These are phyloP conservation scores for Saccharum hybrid DNA, from an alignment of 202 grass and related monocot genomes.

Conservation along the genomic window DNA sequence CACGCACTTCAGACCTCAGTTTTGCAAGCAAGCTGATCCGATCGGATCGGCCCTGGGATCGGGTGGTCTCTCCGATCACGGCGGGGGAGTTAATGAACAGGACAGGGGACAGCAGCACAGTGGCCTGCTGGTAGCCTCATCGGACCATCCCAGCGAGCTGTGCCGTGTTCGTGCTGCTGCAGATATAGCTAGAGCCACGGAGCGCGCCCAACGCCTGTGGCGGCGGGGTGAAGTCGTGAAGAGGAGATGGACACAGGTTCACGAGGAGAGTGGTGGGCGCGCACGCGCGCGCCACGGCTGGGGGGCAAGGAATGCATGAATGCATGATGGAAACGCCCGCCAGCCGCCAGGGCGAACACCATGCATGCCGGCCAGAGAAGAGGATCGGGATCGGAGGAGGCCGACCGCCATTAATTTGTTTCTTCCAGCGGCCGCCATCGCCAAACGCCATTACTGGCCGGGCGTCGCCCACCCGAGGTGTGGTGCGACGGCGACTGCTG, in stretches of 20 bases:
- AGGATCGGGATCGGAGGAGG: background rate
- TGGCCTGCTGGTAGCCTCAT: background rate
- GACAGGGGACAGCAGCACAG: background rate
- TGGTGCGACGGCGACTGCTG: background rate
- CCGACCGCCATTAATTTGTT: background rate
- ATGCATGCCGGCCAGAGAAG: background rate
- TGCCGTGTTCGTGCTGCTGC: background rate
- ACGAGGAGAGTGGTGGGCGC: no score
- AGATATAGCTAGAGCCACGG: no score
- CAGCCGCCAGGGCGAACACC: no score
- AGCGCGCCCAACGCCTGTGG: background rate
- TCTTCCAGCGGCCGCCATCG: background rate
- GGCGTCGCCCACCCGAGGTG: no score
- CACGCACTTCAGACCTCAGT: background rate
- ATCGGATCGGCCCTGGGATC: slow-evolving; percentile 9
- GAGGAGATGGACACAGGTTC: no score
- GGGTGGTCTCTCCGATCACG: background rate
- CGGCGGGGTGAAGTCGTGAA: background rate
- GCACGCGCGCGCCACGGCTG: no score
- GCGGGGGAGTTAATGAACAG: background rate
- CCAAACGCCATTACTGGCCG: background rate
- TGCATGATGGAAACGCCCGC: no score
- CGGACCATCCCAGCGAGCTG: background rate
- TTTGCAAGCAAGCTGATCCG: background rate
- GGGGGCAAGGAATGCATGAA: no score